Percentiles rank a stretch among this genome's conserved stretches.
Conservation (phyloP, 1,284 basidiomycete genomes). For the Heterobasidion irregulare region DNA sequence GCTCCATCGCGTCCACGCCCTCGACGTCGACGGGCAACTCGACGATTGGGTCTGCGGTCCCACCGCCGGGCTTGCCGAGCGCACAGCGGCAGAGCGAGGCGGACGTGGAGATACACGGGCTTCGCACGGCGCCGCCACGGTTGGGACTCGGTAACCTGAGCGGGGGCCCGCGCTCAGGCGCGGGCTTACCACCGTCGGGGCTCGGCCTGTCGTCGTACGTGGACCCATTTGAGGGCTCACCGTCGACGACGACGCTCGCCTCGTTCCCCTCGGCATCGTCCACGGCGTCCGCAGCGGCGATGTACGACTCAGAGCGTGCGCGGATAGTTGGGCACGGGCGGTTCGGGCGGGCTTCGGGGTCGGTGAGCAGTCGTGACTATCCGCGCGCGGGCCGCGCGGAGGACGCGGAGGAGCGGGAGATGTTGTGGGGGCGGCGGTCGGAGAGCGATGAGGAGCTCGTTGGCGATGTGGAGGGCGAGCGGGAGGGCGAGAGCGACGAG, state of each 20-base stretch:
- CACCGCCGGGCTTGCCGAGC: constrained; percentile 2
- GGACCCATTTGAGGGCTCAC: constrained; percentile 20
- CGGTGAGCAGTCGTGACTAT: constrained; percentile 21
- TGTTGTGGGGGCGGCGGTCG: constrained; percentile 22
- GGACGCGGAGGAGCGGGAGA: constrained; percentile 31
- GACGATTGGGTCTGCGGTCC: background rate
- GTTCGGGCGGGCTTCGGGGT: constrained; percentile 13
- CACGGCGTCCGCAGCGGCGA: background rate
- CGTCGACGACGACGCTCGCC: constrained; percentile 20
- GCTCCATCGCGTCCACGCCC: background rate
- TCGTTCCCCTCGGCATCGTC: constrained; percentile 17
- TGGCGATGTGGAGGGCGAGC: constrained; percentile 11
- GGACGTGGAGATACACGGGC: constrained; percentile 9
- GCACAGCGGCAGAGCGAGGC: background rate
- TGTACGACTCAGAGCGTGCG: constrained; percentile 10
- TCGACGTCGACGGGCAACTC: background rate
- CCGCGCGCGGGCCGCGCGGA: constrained; percentile 22
- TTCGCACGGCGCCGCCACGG: constrained; percentile 24
- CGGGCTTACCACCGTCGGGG: background rate
- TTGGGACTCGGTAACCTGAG: constrained; percentile 7
- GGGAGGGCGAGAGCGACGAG: constrained; percentile 3
- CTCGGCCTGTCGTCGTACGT: background rate
- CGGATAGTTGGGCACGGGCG: constrained; percentile 2
- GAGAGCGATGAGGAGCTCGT: background rate
- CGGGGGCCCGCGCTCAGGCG: background rate